Percentiles rank a stretch among this genome's conserved stretches.
phyloP scores from a whole-genome alignment of 108 stramenopile genomes.

The Mediolabrus comicus region DNA sequence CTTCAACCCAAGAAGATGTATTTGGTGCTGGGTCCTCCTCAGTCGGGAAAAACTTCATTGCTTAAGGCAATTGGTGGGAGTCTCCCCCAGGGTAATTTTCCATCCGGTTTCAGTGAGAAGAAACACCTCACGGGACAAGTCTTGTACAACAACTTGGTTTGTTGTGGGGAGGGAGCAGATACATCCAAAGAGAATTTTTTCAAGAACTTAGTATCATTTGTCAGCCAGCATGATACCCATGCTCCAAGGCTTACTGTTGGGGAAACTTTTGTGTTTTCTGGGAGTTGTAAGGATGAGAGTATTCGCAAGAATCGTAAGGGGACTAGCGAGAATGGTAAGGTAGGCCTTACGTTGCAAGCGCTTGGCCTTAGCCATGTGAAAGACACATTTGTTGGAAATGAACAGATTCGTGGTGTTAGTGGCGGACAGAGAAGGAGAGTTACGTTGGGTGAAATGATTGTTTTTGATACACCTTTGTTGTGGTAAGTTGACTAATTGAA shows the following conservation, averaged over 20 bases:
- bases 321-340: slow-evolving; percentile 4
- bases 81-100: slow-evolving; percentile 20
- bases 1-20: slow-evolving; percentile 49
- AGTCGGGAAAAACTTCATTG: slow-evolving; percentile 30
- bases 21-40: slow-evolving; percentile 42
- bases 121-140: slow-evolving; percentile 23
- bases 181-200: slow-evolving; percentile 2
- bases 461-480: slow-evolving; percentile 40
- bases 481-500: slow-evolving; percentile 9
- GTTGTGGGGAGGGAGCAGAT: slow-evolving; percentile 14
- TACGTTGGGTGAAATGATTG: slow-evolving; percentile 42
- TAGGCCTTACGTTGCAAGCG: slow-evolving; percentile 42
- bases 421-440: slow-evolving; percentile 58
- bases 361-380: slow-evolving; percentile 62
- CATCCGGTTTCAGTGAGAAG: not conserved
- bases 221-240: slow-evolving; percentile 32
- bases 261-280: slow-evolving; percentile 35
- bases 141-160: slow-evolving; percentile 26
- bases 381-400: slow-evolving; percentile 76
- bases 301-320: slow-evolving; percentile 6
- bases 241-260: slow-evolving; percentile 41
- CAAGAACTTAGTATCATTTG: slow-evolving; percentile 36
- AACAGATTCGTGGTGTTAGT: slow-evolving; percentile 44
- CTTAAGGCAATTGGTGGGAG: slow-evolving; percentile 41
- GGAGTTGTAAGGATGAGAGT: slow-evolving; percentile 21